phyloP scores from a whole-genome alignment of 441 rosid species.

The Rhodomyrtus psidioides region DNA sequence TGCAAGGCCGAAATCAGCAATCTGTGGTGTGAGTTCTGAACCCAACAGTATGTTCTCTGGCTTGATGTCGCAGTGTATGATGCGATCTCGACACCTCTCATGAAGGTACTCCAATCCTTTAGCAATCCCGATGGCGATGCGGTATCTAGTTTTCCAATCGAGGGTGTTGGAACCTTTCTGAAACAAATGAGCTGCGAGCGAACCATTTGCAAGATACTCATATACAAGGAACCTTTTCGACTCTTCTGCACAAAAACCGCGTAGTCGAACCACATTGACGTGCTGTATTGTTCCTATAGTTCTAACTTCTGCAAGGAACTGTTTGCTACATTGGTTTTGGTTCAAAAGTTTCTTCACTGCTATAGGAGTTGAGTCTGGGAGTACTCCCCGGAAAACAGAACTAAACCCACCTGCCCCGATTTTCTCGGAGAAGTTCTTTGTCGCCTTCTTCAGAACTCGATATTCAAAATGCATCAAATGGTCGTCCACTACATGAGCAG shows the following conservation, averaged over 20 bases:
- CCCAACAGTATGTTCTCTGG: slow-evolving; percentile 13
- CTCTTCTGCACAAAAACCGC: slow-evolving; percentile 1
- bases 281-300: slow-evolving; percentile 16
- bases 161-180: neutral
- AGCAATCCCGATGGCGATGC: neutral
- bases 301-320: slow-evolving; percentile 13
- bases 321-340: slow-evolving; percentile 1
- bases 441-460: neutral
- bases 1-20: slow-evolving; percentile 19
- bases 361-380: neutral
- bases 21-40: slow-evolving; percentile 5
- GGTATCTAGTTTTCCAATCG: slow-evolving; percentile 2
- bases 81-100: slow-evolving; percentile 5
- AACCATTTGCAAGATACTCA: slow-evolving; percentile 14
- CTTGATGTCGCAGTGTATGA: slow-evolving; percentile 16
- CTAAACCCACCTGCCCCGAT: slow-evolving; percentile 15
- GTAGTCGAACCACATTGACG: slow-evolving; percentile 9
- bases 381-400: slow-evolving; percentile 6
- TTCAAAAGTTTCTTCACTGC: slow-evolving; percentile 13
- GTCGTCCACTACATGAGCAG: neutral
- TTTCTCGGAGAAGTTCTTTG: neutral
- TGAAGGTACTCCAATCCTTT: slow-evolving; percentile 13
- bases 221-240: slow-evolving; percentile 3
- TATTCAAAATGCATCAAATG: slow-evolving; percentile 3
- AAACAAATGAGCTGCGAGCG: slow-evolving; percentile 7